Conservation (phyloP, 768 basidiomycete species). For the Ramaria rubella region DNA sequence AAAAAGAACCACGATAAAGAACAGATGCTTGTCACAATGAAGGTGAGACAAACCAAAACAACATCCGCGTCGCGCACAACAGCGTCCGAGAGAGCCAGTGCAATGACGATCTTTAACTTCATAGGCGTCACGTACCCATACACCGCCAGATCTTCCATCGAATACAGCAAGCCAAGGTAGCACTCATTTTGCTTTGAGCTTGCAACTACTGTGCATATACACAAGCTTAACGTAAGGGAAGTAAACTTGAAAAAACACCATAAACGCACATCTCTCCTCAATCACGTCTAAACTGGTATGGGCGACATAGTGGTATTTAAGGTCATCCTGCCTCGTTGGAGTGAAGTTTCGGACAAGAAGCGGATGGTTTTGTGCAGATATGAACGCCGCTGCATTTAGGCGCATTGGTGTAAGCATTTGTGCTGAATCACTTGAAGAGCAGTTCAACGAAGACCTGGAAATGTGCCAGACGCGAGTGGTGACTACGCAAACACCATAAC, state of each 20-base stretch:
- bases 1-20: background rate
- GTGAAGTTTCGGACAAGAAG: conserved; percentile 73
- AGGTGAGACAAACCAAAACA: conserved; percentile 49
- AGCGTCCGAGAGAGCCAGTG: conserved; percentile 71
- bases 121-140: conserved; percentile 89
- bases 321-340: conserved; percentile 47
- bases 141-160: conserved; percentile 90
- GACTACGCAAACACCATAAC: too few relatives aligned
- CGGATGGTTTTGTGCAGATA: conserved; percentile 76
- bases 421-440: background rate
- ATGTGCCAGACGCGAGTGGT: too few relatives aligned
- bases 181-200: conserved; percentile 58
- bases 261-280: conserved; percentile 75
- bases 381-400: conserved; percentile 78
- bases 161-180: conserved; percentile 79
- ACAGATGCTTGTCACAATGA: background rate
- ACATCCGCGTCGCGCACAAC: conserved; percentile 78
- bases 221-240: background rate
- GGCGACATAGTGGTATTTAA: conserved; percentile 88
- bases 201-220: conserved; percentile 29
- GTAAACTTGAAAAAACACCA: conserved; percentile 7
- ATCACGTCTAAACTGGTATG: conserved; percentile 88
- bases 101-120: conserved; percentile 81
- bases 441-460: background rate
- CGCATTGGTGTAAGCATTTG: conserved; percentile 61